These are phyloP conservation scores for Fusarium guadeloupense DNA, from an alignment of 2,329 filamentous ascomycete species.

Conservation along the genomic window DNA sequence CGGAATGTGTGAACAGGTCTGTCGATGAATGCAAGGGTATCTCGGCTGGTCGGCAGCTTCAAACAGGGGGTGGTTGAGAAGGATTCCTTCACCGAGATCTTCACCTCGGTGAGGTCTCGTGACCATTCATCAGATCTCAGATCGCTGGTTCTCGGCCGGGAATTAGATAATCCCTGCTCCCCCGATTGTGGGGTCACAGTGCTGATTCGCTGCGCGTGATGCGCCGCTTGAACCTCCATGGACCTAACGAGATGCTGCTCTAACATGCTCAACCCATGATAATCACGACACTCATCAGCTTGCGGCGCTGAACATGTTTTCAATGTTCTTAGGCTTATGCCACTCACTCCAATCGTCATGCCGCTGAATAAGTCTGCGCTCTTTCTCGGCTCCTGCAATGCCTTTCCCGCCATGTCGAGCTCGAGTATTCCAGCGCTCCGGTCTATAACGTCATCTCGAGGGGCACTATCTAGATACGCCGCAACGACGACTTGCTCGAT, in stretches of 20 bases:
- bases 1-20: conserved; percentile 11
- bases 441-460: conserved; percentile 40
- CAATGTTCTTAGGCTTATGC: conserved; percentile 15
- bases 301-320: conserved; percentile 32
- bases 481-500: conserved; percentile 2
- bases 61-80: conserved; percentile 5
- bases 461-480: conserved; percentile 14
- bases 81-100: conserved; percentile 7
- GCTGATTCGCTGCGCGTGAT: conserved; percentile 29
- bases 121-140: conserved; percentile 2
- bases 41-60: conserved; percentile 28
- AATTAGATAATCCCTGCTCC: conserved; percentile 25
- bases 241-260: conserved; percentile 28
- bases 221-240: conserved; percentile 4
- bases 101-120: conserved; percentile 29
- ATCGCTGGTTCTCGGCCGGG: conserved; percentile 22
- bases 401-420: conserved; percentile 25
- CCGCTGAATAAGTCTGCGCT: conserved; percentile 33
- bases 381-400: conserved; percentile 35
- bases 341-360: conserved; percentile 28
- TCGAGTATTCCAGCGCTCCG: conserved; percentile 13
- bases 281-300: conserved; percentile 10
- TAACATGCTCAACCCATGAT: conserved; percentile 39
- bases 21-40: conserved; percentile 14
- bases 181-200: conserved; percentile 18